phyloP scores from a whole-genome alignment of 2,329 filamentous ascomycete genomes.

The Fusarium euwallaceae region DNA sequence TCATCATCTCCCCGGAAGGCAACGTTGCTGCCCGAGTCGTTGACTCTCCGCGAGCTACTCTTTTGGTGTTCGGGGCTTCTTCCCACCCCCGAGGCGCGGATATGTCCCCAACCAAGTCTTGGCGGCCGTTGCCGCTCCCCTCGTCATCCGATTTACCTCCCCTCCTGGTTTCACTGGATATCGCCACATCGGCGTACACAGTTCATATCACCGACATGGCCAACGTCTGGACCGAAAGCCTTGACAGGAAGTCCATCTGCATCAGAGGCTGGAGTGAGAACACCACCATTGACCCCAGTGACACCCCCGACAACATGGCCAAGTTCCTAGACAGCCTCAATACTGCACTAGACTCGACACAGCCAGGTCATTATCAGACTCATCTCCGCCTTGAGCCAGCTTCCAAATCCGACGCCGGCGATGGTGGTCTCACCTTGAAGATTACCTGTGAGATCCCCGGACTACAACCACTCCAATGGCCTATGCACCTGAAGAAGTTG shows the following conservation, averaged over 20 bases:
- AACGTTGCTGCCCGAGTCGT: not conserved
- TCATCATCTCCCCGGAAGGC: not conserved
- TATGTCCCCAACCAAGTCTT: constrained; percentile 55
- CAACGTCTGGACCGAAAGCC: constrained; percentile 77
- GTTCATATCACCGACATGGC: constrained; percentile 79
- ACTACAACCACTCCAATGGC: constrained; percentile 75
- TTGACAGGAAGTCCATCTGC: constrained; percentile 73
- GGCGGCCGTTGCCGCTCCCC: constrained; percentile 63
- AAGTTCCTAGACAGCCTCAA: constrained; percentile 76
- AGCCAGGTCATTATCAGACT: constrained; percentile 59
- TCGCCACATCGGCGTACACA: constrained; percentile 69
- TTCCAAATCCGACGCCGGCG: constrained; percentile 50
- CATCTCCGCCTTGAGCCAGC: constrained; percentile 58
- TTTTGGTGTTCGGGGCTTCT: not conserved
- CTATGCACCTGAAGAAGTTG: constrained; percentile 66
- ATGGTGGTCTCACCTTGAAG: constrained; percentile 63
- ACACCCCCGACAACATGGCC: constrained; percentile 74
- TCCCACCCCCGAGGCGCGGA: not conserved
- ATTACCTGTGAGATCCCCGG: constrained; percentile 74
- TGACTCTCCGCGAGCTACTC: not conserved
- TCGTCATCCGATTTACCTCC: constrained; percentile 63
- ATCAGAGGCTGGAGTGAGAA: constrained; percentile 71
- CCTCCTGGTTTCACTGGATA: constrained; percentile 72
- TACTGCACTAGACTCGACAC: constrained; percentile 63
- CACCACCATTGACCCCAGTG: constrained; percentile 80